Percentiles rank a stretch among this genome's conserved stretches.
These are phyloP conservation scores for Skeletonema grethae DNA, from an alignment of 108 stramenopile genomes.

Conservation along the genomic window DNA sequence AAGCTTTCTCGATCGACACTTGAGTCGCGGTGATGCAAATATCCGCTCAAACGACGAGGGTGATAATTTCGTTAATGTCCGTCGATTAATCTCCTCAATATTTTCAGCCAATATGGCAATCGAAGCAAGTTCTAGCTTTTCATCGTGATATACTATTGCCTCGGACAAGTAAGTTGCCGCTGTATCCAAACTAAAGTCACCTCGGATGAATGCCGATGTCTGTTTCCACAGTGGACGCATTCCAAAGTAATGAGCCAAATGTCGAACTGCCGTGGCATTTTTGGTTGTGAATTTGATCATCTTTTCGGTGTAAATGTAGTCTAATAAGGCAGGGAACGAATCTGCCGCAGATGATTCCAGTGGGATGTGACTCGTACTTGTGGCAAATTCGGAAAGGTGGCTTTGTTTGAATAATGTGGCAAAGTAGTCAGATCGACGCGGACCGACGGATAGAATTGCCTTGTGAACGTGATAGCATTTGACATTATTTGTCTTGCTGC, in stretches of 20 bases:
- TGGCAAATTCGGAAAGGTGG: conserved; percentile 43
- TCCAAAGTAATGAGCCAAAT: conserved; percentile 56
- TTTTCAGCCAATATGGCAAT: conserved; percentile 45
- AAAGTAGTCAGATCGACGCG: conserved; percentile 56
- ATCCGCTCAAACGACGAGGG: conserved; percentile 48
- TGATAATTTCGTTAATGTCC: conserved; percentile 39
- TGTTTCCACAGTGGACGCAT: conserved; percentile 48
- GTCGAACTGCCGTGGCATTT: conserved; percentile 50
- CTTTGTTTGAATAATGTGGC: conserved; percentile 47
- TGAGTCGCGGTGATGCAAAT: conserved; percentile 39
- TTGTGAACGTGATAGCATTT: conserved; percentile 48
- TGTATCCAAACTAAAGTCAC: conserved; percentile 40
- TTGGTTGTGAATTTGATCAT: conserved; percentile 42
- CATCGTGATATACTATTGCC: conserved; percentile 46
- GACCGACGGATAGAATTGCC: conserved; percentile 46
- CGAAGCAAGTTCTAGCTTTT: conserved; percentile 42
- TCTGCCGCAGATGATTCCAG: conserved; percentile 49
- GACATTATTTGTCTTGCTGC: not conserved
- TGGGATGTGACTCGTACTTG: conserved; percentile 36
- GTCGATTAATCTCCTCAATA: conserved; percentile 42
- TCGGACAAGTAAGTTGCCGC: conserved; percentile 45
- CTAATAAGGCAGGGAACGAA: conserved; percentile 47
- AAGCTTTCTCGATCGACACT: conserved; percentile 47
- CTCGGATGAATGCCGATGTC: conserved; percentile 44
- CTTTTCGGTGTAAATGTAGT: conserved; percentile 48